A percentile compares a stretch with the other conserved stretches of the same genome.
These are phyloP conservation scores for Bidens hawaiensis DNA, from an alignment of 140 eudicot genomes.

Conservation along the genomic window DNA sequence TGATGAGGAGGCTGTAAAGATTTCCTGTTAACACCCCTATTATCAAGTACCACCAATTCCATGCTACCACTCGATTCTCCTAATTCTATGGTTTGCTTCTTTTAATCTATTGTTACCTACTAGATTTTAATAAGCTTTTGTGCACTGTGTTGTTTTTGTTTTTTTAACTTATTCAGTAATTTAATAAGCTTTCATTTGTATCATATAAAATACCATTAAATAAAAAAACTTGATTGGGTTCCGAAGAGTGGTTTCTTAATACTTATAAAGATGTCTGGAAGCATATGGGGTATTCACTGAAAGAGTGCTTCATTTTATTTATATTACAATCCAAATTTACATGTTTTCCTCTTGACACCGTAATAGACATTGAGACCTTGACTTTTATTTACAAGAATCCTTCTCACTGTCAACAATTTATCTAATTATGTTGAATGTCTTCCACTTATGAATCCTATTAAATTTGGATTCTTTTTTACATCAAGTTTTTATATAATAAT, in stretches of 20 bases:
- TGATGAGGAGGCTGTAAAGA: too few relatives aligned
- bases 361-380: conserved; percentile 4
- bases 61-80: too few relatives aligned
- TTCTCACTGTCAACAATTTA: neutral
- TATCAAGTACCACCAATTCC: too few relatives aligned
- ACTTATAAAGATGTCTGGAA: neutral
- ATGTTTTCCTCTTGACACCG: neutral
- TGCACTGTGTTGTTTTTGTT: too few relatives aligned
- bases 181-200: neutral
- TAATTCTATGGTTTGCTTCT: too few relatives aligned
- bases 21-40: too few relatives aligned
- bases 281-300: too few relatives aligned
- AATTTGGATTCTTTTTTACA: neutral
- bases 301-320: too few relatives aligned
- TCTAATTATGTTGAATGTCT: too few relatives aligned
- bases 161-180: too few relatives aligned
- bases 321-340: neutral
- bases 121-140: too few relatives aligned
- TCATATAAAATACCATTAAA: neutral
- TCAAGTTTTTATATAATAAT: neutral
- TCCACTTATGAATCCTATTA: neutral
- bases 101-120: too few relatives aligned
- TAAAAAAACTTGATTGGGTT: neutral
- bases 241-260: neutral
- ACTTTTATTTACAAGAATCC: conserved; percentile 5